Conservation (phyloP, 805 yeast genomes). For the Ogataea degrootiae region DNA sequence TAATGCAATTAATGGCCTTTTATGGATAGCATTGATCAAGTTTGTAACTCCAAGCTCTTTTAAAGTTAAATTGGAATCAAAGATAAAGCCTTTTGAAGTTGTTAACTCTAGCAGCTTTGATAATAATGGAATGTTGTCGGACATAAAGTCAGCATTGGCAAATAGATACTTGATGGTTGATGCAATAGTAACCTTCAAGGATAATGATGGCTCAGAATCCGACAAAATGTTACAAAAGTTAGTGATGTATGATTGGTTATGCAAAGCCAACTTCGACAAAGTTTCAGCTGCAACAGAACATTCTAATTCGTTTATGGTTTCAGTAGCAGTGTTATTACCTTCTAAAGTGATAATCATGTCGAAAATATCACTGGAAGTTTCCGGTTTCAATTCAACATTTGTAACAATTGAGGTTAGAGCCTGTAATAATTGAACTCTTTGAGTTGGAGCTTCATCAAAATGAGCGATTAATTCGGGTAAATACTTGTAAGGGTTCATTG, state of each 20-base stretch:
- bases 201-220: slow-evolving; percentile 3
- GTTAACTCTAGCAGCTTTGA: slow-evolving; percentile 23
- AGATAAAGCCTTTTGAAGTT: slow-evolving; percentile 21
- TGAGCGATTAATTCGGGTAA: slow-evolving; percentile 34
- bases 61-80: slow-evolving; percentile 42
- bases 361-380: slow-evolving; percentile 8
- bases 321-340: slow-evolving; percentile 1
- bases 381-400: slow-evolving; percentile 4
- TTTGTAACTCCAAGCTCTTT: slow-evolving; percentile 59
- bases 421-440: slow-evolving; percentile 5
- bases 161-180: slow-evolving; percentile 27
- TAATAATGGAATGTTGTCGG: slow-evolving; percentile 5
- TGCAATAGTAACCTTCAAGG: slow-evolving; percentile 22
- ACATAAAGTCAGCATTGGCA: slow-evolving; percentile 10
- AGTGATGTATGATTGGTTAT: slow-evolving; percentile 10
- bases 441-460: slow-evolving; percentile 4
- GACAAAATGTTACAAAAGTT: slow-evolving; percentile 12
- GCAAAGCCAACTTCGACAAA: slow-evolving; percentile 18
- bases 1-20: slow-evolving; percentile 43
- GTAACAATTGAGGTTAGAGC: slow-evolving; percentile 9
- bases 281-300: slow-evolving; percentile 22
- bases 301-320: slow-evolving; percentile 12
- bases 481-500: slow-evolving; percentile 34
- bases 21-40: slow-evolving; percentile 55
- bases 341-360: slow-evolving; percentile 6